Percentiles rank a stretch among this genome's conserved stretches.
Evolutionary conservation across 257 asterid species (phyloP).

Genomic region (Echites panduratus): DNA sequence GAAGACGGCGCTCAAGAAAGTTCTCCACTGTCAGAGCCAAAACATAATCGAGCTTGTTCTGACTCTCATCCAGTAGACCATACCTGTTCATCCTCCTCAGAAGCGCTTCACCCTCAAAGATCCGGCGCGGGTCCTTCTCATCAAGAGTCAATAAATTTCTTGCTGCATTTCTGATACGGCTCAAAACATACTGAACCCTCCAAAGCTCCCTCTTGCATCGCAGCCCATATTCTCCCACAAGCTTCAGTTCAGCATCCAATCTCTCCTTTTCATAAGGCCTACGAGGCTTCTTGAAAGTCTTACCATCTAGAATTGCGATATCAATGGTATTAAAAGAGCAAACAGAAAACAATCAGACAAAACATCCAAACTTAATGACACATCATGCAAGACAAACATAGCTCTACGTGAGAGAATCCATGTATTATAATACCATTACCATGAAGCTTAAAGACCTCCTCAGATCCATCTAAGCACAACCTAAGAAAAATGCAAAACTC

Average conservation of each 20-base stretch:
- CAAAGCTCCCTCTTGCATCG: conserved; percentile 88
- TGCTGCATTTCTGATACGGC: conserved; percentile 77
- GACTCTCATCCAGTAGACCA: conserved; percentile 71
- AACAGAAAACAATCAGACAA: no score
- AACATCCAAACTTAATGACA: no score
- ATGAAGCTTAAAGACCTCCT: no score
- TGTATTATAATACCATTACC: no score
- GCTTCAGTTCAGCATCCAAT: conserved; percentile 79
- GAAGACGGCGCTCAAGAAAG: conserved; percentile 86
- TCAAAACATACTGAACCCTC: conserved; percentile 90
- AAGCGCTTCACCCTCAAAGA: conserved; percentile 88
- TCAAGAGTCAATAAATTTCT: conserved; percentile 71
- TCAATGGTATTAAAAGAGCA: no score
- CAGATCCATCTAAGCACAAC: no score
- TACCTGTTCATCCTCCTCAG: conserved; percentile 81
- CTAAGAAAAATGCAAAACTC: no score
- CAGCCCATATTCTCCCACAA: conserved; percentile 79
- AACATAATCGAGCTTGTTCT: conserved; percentile 88
- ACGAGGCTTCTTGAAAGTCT: conserved; percentile 87
- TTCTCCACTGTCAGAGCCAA: conserved; percentile 80
- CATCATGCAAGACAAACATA: no score
- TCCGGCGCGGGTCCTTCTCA: conserved; percentile 77
- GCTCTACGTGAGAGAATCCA: no score
- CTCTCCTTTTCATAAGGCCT: conserved; percentile 92
- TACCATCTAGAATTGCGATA: conserved; percentile 44